Evolutionary conservation across 306 rosid genomes (phyloP).

Genomic region (Biancaea sappan): DNA sequence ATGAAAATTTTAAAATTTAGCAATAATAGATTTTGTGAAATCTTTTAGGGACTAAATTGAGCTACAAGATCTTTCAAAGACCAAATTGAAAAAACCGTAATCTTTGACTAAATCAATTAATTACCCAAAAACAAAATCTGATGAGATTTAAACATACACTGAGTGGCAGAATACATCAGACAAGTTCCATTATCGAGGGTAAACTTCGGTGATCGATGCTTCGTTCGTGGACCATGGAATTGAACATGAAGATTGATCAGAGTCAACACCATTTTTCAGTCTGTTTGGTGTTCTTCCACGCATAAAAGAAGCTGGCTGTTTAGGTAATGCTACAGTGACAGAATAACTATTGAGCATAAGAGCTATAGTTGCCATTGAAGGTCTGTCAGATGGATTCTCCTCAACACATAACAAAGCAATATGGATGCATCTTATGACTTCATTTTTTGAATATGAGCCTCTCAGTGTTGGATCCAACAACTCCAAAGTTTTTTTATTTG

Average conservation of each 20-base stretch:
- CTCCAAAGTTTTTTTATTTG: slow-evolving; percentile 36
- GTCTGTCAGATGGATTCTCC: slow-evolving; percentile 49
- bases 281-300: slow-evolving; percentile 31
- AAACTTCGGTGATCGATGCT: slow-evolving; percentile 34
- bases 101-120: no score
- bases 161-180: neutral
- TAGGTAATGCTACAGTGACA: slow-evolving; percentile 38
- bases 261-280: slow-evolving; percentile 14
- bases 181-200: slow-evolving; percentile 27
- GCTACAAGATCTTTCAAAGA: no score
- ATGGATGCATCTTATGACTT: slow-evolving; percentile 57
- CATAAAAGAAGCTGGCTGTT: slow-evolving; percentile 39
- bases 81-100: no score
- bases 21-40: no score
- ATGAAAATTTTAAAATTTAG: no score
- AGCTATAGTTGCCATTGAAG: slow-evolving; percentile 47
- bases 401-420: slow-evolving; percentile 54
- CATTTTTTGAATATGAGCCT: slow-evolving; percentile 47
- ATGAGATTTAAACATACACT: neutral
- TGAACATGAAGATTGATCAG: slow-evolving; percentile 32
- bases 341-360: slow-evolving; percentile 50
- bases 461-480: slow-evolving; percentile 47
- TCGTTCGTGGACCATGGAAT: slow-evolving; percentile 28
- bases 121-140: slow-evolving; percentile 10
- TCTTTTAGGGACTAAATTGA: no score